phyloP scores from a whole-genome alignment of 257 asterid genomes.

The Jacaranda copaia region DNA sequence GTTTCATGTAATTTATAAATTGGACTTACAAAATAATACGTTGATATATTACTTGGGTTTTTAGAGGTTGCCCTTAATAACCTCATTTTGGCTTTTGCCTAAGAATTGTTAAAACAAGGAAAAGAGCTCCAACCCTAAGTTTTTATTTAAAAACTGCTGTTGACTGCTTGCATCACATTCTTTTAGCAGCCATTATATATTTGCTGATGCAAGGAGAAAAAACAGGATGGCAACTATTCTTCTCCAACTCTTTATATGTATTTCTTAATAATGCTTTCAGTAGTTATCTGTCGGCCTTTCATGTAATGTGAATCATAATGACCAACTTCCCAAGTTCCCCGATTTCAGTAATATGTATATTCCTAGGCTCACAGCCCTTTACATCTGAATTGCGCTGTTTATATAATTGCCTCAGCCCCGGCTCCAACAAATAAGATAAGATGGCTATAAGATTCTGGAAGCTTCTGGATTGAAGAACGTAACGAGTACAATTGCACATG shows the following conservation, averaged over 20 bases:
- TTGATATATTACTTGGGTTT: neutral
- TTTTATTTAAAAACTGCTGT: constrained; percentile 18
- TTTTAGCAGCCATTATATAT: constrained; percentile 20
- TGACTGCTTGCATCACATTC: neutral
- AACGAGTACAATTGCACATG: neutral
- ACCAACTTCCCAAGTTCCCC: constrained; percentile 15
- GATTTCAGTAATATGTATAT: neutral
- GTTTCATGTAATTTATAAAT: neutral
- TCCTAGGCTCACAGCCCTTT: neutral
- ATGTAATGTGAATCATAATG: constrained; percentile 9
- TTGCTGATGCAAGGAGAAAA: constrained; percentile 19
- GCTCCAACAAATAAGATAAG: neutral
- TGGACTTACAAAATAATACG: constrained; percentile 18
- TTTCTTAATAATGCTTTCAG: neutral
- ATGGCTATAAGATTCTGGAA: neutral
- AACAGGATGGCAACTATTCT: constrained; percentile 1
- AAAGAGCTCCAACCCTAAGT: neutral
- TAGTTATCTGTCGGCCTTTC: neutral
- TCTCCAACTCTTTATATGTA: neutral
- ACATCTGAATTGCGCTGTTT: neutral
- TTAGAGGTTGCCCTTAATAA: constrained; percentile 11
- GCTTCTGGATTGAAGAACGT: constrained; percentile 22
- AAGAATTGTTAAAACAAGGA: neutral
- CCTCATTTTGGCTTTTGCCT: neutral
- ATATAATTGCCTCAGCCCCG: neutral